Base-by-base conservation (phyloP, 441 rosid species). In the Mallotus repandus region DNA sequence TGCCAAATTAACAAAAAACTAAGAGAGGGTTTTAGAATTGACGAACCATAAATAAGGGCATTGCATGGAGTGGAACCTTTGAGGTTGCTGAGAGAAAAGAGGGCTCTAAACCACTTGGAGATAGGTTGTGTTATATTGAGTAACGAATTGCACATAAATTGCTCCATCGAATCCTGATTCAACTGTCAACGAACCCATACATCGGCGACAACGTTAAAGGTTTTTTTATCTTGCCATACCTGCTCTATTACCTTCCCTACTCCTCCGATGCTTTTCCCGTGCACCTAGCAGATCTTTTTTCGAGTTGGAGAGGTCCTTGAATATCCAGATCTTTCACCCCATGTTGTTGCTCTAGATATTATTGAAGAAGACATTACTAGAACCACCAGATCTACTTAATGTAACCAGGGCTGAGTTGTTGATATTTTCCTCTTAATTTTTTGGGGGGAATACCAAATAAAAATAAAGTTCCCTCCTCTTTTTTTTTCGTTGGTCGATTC, bases 51-150 rank as follows among this genome's bases (percentile, higher is more conserved):
- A 72, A 96, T 82, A 46, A 93, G 92, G 80, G 97, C 97, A 49
- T 79, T 38, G 56, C 96, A 2, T 25, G 29, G 29, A 25, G 29
- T 25, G 2, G 29, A 25, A 25, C 29, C 29, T 25, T 25, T n/a
- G 78, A 93, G 88, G 82, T 93, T 96, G 59, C 99, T 97, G 73
- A 91, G 96, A 73, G 99, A 96, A 85, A 93, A 96, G 76, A 90
- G 92, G 35, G 93, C 97, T 66, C 96, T 80, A 80, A 93, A 90
- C 14, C 98, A 87, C 84, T 90, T 93, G 12, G 93, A 84, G 76
- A 96, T 93, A 18, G 97, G 82, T 66, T 85, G 90, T 55, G 82
- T 76, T 48, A 70, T 79, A 78, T 96, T 97, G 14, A 91, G 80
- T 66, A 88, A 77, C 58, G 89, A 82, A 35, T 84, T 84, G 68